Conservation (phyloP, 352 stramenopile genomes). For the Phytophthora idaei region DNA sequence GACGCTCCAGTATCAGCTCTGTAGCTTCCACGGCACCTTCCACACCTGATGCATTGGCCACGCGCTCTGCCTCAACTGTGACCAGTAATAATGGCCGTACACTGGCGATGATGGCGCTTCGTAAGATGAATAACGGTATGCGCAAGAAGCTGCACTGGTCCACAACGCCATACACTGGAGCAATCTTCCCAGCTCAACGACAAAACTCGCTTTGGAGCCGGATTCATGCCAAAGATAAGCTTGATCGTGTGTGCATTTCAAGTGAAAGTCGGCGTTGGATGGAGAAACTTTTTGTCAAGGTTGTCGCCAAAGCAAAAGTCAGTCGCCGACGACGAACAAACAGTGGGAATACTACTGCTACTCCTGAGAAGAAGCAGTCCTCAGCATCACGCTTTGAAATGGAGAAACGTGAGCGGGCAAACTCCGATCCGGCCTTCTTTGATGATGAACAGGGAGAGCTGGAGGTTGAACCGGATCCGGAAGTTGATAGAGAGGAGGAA, state of each 20-base stretch:
- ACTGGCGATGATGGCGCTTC: slow-evolving; percentile 42
- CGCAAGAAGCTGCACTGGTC: slow-evolving; percentile 84
- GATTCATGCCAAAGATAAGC: slow-evolving; percentile 33
- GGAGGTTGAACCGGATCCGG: slow-evolving; percentile 31
- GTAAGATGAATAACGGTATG: slow-evolving; percentile 60
- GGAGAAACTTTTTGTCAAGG: slow-evolving; percentile 79
- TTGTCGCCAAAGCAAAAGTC: slow-evolving; percentile 35
- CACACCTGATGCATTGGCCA: slow-evolving; percentile 37
- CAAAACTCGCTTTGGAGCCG: slow-evolving; percentile 63
- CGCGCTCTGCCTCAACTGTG: slow-evolving; percentile 15
- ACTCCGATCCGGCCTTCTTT: slow-evolving; percentile 20
- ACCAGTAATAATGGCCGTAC: slow-evolving; percentile 19
- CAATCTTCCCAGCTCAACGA: slow-evolving; percentile 30
- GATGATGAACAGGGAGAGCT: slow-evolving; percentile 27
- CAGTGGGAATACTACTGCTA: slow-evolving; percentile 10
- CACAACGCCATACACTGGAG: slow-evolving; percentile 48
- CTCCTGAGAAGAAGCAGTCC: slow-evolving; percentile 15
- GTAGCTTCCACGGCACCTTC: slow-evolving; percentile 34
- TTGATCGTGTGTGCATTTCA: slow-evolving; percentile 53
- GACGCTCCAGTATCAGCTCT: slow-evolving; percentile 49
- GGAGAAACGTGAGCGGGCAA: slow-evolving; percentile 21
- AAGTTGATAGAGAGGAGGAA: slow-evolving; percentile 18
- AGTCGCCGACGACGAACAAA: slow-evolving; percentile 19
- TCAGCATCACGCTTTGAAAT: slow-evolving; percentile 13
- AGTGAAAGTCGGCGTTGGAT: slow-evolving; percentile 65